A percentile compares a stretch with the other conserved stretches of the same genome.
Evolutionary conservation across 495 filamentous ascomycete genomes (phyloP).

Genomic region (Talaromyces liani): DNA sequence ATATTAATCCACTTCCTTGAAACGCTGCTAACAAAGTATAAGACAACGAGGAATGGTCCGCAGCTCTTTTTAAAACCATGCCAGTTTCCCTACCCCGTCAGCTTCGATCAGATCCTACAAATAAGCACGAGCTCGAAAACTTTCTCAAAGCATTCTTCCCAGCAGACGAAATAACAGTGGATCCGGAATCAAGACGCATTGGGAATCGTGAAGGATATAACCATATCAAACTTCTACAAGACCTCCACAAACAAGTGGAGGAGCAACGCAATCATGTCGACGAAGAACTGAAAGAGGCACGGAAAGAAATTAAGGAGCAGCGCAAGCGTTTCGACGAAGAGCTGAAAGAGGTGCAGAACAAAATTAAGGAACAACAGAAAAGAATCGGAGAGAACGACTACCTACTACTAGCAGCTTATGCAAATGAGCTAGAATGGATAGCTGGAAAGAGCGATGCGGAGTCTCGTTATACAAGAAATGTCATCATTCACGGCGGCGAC

Average conservation of each 20-base stretch:
- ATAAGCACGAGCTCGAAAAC: neutral
- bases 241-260: neutral
- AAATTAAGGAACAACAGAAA: neutral
- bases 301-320: neutral
- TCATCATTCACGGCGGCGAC: neutral
- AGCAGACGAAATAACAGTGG: neutral
- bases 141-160: neutral
- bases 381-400: neutral
- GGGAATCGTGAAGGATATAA: neutral
- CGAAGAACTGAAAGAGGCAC: neutral
- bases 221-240: neutral
- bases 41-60: neutral
- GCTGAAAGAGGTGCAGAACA: neutral
- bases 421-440: neutral
- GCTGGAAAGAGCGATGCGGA: neutral
- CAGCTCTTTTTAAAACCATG: conserved; percentile 2
- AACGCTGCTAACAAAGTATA: neutral
- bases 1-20: neutral
- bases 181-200: neutral
- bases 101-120: neutral
- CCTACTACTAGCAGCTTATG: neutral
- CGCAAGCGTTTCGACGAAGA: neutral
- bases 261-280: neutral
- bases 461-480: neutral
- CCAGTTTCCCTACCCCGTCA: neutral